A percentile compares a stretch with the other conserved stretches of the same genome.
Evolutionary conservation across 148 eudicot species (phyloP).

Genomic region (Salicornia ramosissima): DNA sequence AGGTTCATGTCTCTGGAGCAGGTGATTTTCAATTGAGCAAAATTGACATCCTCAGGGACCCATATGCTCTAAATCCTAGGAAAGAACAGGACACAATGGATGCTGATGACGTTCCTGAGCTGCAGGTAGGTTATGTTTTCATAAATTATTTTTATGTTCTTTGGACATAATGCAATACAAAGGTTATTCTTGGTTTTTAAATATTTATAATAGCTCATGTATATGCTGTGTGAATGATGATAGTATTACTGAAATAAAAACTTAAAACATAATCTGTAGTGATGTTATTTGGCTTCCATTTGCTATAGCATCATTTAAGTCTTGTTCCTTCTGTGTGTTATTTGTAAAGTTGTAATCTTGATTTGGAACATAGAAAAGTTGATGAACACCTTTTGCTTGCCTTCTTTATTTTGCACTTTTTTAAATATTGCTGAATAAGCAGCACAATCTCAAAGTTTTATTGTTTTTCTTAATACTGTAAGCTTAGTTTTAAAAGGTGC

Average conservation of each 20-base stretch:
- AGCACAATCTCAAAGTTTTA: not conserved
- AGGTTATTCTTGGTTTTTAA: not conserved
- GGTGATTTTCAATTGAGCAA: conserved; percentile 86
- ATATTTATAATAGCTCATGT: not conserved
- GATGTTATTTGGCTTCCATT: not conserved
- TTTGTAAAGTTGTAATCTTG: not conserved
- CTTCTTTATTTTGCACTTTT: not conserved
- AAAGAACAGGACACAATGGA: conserved; percentile 84
- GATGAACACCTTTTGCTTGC: not conserved
- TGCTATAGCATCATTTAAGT: not conserved
- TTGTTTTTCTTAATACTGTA: too few species aligned
- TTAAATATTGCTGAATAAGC: not conserved
- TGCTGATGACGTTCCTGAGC: conserved; percentile 56
- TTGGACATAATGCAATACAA: not conserved
- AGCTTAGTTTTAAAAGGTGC: too few species aligned
- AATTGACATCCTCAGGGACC: conserved; percentile 82
- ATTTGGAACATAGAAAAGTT: not conserved
- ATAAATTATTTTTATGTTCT: not conserved
- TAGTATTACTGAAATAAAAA: not conserved
- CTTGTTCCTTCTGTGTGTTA: not conserved
- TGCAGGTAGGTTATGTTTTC: conserved; percentile 32
- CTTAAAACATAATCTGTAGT: not conserved
- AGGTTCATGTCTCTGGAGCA: conserved; percentile 97
- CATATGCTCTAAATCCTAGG: conserved; percentile 60
- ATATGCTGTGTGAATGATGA: not conserved